Evolutionary conservation across 495 filamentous ascomycete species (phyloP).

Genomic region (Pseudomonodictys pantanalensis): DNA sequence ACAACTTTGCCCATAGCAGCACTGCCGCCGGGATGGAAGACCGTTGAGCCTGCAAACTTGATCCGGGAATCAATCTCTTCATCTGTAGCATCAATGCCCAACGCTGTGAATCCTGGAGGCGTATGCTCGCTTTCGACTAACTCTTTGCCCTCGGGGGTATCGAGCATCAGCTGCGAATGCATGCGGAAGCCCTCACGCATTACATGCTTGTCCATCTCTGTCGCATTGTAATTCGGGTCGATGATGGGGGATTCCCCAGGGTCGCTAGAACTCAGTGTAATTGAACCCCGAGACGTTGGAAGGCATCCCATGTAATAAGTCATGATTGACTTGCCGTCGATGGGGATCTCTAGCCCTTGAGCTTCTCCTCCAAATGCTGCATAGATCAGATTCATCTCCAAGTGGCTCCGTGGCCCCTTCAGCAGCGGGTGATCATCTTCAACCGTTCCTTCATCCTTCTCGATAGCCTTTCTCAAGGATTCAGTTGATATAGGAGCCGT

Average conservation of each 20-base stretch:
- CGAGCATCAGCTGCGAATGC: slow-evolving; percentile 8
- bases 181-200: slow-evolving; percentile 18
- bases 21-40: slow-evolving; percentile 37
- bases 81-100: slow-evolving; percentile 13
- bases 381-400: slow-evolving; percentile 22
- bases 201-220: slow-evolving; percentile 20
- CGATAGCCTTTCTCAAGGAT: slow-evolving; percentile 12
- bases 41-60: slow-evolving; percentile 10
- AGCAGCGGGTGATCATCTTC: slow-evolving; percentile 14
- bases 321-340: slow-evolving; percentile 35
- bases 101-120: background rate
- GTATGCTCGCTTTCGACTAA: slow-evolving; percentile 3
- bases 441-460: slow-evolving; percentile 15
- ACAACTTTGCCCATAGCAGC: slow-evolving; percentile 41
- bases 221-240: slow-evolving; percentile 48
- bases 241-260: slow-evolving; percentile 54
- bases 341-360: slow-evolving; percentile 15
- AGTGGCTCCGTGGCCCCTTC: slow-evolving; percentile 14
- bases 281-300: slow-evolving; percentile 49
- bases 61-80: slow-evolving; percentile 21
- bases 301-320: slow-evolving; percentile 32
- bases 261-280: slow-evolving; percentile 55
- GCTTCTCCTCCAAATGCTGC: slow-evolving; percentile 9
- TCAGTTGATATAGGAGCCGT: slow-evolving; percentile 4
- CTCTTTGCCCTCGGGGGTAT: slow-evolving; percentile 25